phyloP scores from a whole-genome alignment of 805 yeast genomes.

The Candida suzukii region DNA sequence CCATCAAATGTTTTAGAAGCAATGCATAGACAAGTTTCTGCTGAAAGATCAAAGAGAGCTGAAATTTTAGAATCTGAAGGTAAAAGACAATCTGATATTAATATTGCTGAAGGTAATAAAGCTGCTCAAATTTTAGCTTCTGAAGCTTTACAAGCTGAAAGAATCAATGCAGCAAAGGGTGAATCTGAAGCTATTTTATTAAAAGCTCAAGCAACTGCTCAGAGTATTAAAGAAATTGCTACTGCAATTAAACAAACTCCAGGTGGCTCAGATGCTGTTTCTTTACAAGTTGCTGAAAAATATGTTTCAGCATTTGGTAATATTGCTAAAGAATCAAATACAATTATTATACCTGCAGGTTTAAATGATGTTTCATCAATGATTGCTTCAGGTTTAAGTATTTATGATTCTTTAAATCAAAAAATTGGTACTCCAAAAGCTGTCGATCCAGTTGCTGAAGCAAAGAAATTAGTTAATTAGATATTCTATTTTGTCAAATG shows the following conservation, averaged over 20 bases:
- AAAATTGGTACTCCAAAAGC: neutral
- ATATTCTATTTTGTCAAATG: neutral
- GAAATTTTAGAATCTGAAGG: conserved; percentile 86
- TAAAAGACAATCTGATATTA: conserved; percentile 68
- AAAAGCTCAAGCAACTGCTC: conserved; percentile 67
- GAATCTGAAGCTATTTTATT: conserved; percentile 62
- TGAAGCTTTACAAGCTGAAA: conserved; percentile 58
- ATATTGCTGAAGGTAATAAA: conserved; percentile 79
- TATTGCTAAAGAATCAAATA: conserved; percentile 75
- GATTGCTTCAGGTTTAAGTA: conserved; percentile 72
- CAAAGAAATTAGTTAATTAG: neutral
- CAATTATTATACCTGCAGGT: conserved; percentile 71
- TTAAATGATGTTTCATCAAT: conserved; percentile 66
- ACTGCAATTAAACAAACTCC: conserved; percentile 60
- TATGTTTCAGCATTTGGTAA: conserved; percentile 78
- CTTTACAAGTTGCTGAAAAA: conserved; percentile 75
- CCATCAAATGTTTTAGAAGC: conserved; percentile 81
- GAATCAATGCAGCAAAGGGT: conserved; percentile 65
- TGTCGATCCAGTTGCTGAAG: neutral
- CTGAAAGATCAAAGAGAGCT: conserved; percentile 82
- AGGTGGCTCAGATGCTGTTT: conserved; percentile 70
- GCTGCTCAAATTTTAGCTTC: conserved; percentile 66
- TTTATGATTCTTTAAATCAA: conserved; percentile 18
- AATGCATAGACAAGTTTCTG: conserved; percentile 86
- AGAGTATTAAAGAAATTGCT: conserved; percentile 59